Conservation (phyloP, 768 basidiomycete genomes). For the Tephrocybe rancida region DNA sequence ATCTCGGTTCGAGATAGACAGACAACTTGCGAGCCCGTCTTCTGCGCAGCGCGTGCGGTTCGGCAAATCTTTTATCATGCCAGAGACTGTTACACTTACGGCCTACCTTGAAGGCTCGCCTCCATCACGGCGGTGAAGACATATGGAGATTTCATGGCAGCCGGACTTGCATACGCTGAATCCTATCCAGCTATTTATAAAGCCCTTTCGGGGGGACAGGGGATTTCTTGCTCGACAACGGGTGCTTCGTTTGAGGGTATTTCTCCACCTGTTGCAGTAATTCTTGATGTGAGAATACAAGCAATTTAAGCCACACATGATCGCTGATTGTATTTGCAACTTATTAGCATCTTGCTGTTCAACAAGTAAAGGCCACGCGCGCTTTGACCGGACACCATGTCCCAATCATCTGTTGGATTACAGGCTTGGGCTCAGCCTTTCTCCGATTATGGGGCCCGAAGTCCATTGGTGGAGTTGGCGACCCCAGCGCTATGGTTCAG, state of each 20-base stretch:
- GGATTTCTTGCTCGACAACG: conserved; percentile 14
- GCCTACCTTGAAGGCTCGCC: conserved; percentile 2
- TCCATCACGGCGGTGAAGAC: conserved; percentile 1
- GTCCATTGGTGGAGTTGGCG: conserved; percentile 20
- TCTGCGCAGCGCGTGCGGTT: conserved; percentile 6
- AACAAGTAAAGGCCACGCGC: conserved; percentile 13
- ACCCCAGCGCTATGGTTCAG: conserved; percentile 14
- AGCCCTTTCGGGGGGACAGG: conserved; percentile 3
- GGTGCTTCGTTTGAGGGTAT: conserved; percentile 9
- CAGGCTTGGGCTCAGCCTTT: conserved; percentile 6
- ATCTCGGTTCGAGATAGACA: conserved; percentile 6
- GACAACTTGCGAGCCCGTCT: conserved; percentile 1
- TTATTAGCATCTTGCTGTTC: conserved; percentile 10
- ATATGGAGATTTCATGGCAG: too few species aligned
- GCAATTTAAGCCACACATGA: not conserved
- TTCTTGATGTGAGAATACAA: conserved; percentile 14
- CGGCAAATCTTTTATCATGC: not conserved
- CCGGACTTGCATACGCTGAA: not conserved
- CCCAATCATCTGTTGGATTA: conserved; percentile 16
- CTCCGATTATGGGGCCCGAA: conserved; percentile 21
- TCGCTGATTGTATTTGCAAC: not conserved
- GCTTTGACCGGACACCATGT: conserved; percentile 16
- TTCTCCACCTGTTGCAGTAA: conserved; percentile 5
- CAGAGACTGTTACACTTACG: not conserved
- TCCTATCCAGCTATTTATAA: conserved; percentile 10